Percentiles rank a stretch among this genome's conserved stretches.
phyloP scores from a whole-genome alignment of 1,139 yeast species.

The Barnettozyma hawaiiensis region DNA sequence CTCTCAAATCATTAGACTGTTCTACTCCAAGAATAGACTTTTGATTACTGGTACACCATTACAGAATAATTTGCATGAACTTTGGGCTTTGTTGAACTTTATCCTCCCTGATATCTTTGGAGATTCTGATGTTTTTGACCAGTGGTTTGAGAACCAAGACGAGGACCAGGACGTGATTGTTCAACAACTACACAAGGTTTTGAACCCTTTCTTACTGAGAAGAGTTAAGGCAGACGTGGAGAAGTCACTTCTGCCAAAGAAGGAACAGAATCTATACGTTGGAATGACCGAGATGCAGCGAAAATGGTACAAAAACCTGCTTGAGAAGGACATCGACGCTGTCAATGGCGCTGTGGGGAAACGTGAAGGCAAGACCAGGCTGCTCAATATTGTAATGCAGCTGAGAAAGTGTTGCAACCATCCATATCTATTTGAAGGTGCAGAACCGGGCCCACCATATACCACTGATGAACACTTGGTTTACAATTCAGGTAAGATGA shows the following conservation, averaged over 20 bases:
- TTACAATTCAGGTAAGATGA: conserved; percentile 84
- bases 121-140: conserved; percentile 83
- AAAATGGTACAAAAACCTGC: conserved; percentile 80
- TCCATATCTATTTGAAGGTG: conserved; percentile 95
- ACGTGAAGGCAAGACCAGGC: conserved; percentile 84
- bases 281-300: conserved; percentile 96
- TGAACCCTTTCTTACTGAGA: conserved; percentile 82
- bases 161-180: conserved; percentile 70
- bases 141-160: conserved; percentile 63
- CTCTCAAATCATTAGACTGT: conserved; percentile 83
- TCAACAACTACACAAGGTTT: conserved; percentile 76
- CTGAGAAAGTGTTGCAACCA: conserved; percentile 94
- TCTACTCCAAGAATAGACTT: conserved; percentile 77
- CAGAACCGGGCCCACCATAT: conserved; percentile 98
- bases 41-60: conserved; percentile 94
- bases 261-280: conserved; percentile 82
- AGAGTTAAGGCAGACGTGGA: conserved; percentile 93
- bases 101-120: conserved; percentile 92
- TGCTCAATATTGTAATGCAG: conserved; percentile 94
- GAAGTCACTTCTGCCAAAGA: conserved; percentile 81
- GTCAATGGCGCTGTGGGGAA: conserved; percentile 89
- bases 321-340: conserved; percentile 94
- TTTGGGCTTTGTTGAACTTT: conserved; percentile 92
- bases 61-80: conserved; percentile 89
- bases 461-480: conserved; percentile 95